phyloP scores from a whole-genome alignment of 768 basidiomycete species.

The Vararia minispora region DNA sequence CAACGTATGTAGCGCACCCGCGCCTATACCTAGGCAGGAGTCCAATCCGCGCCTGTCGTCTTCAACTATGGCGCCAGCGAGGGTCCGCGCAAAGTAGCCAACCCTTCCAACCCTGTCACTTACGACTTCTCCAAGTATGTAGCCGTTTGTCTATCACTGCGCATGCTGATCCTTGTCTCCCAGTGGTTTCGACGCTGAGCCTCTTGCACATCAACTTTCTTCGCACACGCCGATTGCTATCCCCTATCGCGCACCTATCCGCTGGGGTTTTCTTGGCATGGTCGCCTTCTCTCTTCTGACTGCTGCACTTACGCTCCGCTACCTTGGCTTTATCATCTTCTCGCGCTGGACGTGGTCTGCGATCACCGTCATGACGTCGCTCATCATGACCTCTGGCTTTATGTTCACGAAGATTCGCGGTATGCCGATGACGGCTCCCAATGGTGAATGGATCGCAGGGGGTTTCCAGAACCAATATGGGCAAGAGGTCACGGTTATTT shows the following conservation, averaged over 20 bases:
- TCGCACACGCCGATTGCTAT: constrained; percentile 68
- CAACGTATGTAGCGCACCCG: not conserved
- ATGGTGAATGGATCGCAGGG: constrained; percentile 71
- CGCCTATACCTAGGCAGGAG: constrained; percentile 46
- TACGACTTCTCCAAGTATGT: constrained; percentile 73
- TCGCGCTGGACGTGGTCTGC: constrained; percentile 75
- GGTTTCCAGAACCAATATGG: constrained; percentile 90
- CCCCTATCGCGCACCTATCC: constrained; percentile 71
- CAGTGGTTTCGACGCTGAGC: constrained; percentile 77
- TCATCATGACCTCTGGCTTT: constrained; percentile 84
- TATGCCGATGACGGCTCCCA: constrained; percentile 52
- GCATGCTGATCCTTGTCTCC: not conserved
- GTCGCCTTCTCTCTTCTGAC: constrained; percentile 34
- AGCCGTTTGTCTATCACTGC: not conserved
- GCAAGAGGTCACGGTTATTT: constrained; percentile 84
- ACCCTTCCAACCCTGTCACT: constrained; percentile 41
- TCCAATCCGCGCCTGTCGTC: constrained; percentile 79
- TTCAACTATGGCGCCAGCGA: constrained; percentile 61
- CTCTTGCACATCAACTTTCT: constrained; percentile 68
- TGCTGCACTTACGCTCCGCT: constrained; percentile 40
- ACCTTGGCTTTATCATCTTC: constrained; percentile 51
- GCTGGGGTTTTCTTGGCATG: constrained; percentile 51
- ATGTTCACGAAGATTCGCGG: constrained; percentile 95
- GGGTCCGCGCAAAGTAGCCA: constrained; percentile 56
- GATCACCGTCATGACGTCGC: constrained; percentile 46